Percentiles rank a stretch among this genome's conserved stretches.
These are phyloP conservation scores for Fusarium nisikadoi DNA, from an alignment of 2,329 filamentous ascomycete species.

Conservation along the genomic window DNA sequence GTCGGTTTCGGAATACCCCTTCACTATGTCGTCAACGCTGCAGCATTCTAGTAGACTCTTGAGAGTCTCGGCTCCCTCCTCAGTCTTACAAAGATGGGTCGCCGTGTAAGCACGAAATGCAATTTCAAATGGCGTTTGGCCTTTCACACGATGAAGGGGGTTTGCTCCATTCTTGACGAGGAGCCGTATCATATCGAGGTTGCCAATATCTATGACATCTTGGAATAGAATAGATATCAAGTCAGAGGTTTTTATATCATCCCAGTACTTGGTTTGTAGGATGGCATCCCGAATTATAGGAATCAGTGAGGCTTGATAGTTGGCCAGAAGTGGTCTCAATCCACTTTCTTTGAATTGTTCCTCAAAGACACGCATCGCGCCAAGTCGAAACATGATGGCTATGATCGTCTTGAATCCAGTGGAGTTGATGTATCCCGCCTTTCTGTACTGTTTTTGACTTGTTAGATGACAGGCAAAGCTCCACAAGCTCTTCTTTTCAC, in stretches of 20 bases:
- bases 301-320: rapidly evolving
- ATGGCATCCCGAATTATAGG: not conserved
- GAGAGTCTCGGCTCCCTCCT: not conserved
- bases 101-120: not conserved
- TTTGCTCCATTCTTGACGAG: not conserved
- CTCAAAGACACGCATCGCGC: not conserved
- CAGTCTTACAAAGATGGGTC: rapidly evolving
- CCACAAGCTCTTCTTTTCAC: not conserved
- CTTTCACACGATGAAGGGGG: not conserved
- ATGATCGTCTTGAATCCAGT: not conserved
- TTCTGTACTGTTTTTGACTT: too few species aligned
- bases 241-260: not conserved
- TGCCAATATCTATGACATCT: not conserved
- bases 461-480: not conserved
- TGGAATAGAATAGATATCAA: not conserved
- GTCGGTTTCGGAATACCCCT: rapidly evolving
- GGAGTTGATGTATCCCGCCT: not conserved
- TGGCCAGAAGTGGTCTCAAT: not conserved
- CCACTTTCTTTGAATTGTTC: not conserved
- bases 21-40: not conserved
- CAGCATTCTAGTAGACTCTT: not conserved
- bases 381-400: not conserved
- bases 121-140: not conserved
- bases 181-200: not conserved
- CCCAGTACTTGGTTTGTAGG: not conserved